Evolutionary conservation across 1,284 basidiomycete species (phyloP).

Genomic region (Albatrellus sp.): DNA sequence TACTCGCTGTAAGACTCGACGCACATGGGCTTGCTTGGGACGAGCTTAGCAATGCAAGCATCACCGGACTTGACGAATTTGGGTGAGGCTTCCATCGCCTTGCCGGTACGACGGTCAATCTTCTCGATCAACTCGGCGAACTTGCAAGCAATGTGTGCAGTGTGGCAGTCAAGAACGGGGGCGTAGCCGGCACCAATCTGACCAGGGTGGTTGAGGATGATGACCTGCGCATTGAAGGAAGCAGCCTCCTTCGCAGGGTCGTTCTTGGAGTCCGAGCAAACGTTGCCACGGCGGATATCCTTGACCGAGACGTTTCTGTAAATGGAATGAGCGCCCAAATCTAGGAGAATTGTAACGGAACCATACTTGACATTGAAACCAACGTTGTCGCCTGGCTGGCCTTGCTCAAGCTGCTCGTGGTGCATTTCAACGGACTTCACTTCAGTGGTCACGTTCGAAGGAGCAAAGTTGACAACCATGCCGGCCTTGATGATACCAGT

Average conservation of each 20-base stretch:
- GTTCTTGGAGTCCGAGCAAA: slow-evolving; percentile 99
- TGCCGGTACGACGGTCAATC: slow-evolving; percentile 98
- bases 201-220: slow-evolving; percentile 99
- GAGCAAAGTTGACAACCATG: slow-evolving; percentile 98
- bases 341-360: slow-evolving; percentile 2
- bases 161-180: slow-evolving; percentile 99
- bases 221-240: slow-evolving; percentile 99
- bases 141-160: slow-evolving; percentile 99
- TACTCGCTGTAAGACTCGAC: slow-evolving; percentile 97
- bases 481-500: slow-evolving; percentile 99
- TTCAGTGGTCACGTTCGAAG: slow-evolving; percentile 98
- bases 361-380: slow-evolving; percentile 92
- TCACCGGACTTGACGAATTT: slow-evolving; percentile 98
- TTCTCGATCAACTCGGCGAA: slow-evolving; percentile 97
- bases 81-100: slow-evolving; percentile 77
- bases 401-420: slow-evolving; percentile 96
- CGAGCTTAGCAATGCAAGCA: slow-evolving; percentile 94
- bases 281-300: slow-evolving; percentile 99
- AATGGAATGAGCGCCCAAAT: slow-evolving; percentile 2
- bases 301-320: slow-evolving; percentile 98
- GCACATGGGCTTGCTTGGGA: slow-evolving; percentile 96
- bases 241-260: slow-evolving; percentile 99
- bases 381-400: slow-evolving; percentile 98
- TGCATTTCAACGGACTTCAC: slow-evolving; percentile 99
- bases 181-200: slow-evolving; percentile 98